Evolutionary conservation across 2,329 filamentous ascomycete genomes (phyloP), one percentile per base, ranked within the genome.

Genomic region (Magnaporthiopsis rhizophila): DNA sequence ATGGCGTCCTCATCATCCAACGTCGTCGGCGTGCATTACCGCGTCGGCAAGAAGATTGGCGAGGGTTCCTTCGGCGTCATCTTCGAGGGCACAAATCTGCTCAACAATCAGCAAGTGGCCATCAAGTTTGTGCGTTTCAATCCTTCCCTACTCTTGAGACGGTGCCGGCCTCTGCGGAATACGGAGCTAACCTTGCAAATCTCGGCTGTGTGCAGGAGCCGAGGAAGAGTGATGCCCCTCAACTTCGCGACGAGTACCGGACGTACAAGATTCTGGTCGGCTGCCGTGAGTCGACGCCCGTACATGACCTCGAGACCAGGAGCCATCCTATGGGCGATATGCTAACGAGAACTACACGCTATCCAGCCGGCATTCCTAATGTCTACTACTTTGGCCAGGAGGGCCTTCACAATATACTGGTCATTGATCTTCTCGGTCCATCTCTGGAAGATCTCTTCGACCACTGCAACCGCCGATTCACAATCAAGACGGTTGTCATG

Each of bases 311-410:
- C 24, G 21, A 8, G 18, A 21, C 59, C 59, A 12, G 30, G 58
- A 21, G 11, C 56, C n/a, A 26, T 59, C 5, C 28, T 11, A 30
- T 26, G 30, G 15, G 28, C 58, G 34, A 34, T 64, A 65, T 64
- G 50, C 65, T 58, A 21, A 45, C 38, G 30, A 30, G 30, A 18
- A 45, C 5, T 45, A 3, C 38, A 0, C 18, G 58, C 26, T 3
- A 28, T 34, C 34, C 75, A 98, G 94, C 94, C 73, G 95, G 95
- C 73, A 98, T 99, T 71, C 95, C 95, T 73, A 98, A 98, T 85
- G 95, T 99, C 73, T 98, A 98, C 81, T 99, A 98, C 80, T 99
- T 98, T 71, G 95, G 95, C 67, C 95, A 99, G 76, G 94, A 98
- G 79, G 95, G 94, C 71, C 88, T 98, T 36, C 95, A 99, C 83